Evolutionary conservation across 768 basidiomycete genomes (phyloP).

Genomic region (Hericium rajendrae): DNA sequence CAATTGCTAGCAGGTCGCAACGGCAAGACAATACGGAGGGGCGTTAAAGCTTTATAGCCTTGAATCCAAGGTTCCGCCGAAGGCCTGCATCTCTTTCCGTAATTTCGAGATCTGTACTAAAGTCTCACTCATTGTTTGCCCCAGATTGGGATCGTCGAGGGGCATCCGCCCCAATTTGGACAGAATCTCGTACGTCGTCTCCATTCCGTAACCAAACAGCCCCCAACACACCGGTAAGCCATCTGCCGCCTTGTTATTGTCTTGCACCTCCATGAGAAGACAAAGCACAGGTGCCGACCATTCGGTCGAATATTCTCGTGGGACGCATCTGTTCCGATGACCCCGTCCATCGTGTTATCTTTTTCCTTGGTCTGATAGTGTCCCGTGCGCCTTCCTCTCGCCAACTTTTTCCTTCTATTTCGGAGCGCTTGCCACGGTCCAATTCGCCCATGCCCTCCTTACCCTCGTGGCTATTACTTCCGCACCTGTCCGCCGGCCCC

Average conservation of each 20-base stretch:
- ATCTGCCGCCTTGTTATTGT: slow-evolving; percentile 16
- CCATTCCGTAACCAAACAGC: slow-evolving; percentile 10
- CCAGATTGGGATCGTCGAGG: slow-evolving; percentile 15
- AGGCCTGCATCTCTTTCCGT: slow-evolving; percentile 5
- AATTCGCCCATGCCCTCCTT: background rate
- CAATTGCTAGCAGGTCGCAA: slow-evolving; percentile 14
- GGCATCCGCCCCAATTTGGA: background rate
- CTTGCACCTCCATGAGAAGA: slow-evolving; percentile 10
- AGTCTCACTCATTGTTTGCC: slow-evolving; percentile 3
- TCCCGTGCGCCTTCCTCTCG: background rate
- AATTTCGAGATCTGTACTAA: slow-evolving; percentile 9
- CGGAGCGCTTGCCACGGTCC: background rate
- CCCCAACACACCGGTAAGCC: slow-evolving; percentile 10
- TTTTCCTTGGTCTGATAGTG: background rate
- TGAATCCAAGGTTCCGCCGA: slow-evolving; percentile 4
- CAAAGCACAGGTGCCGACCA: background rate
- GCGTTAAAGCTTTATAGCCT: slow-evolving; percentile 10
- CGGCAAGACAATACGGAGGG: slow-evolving; percentile 11
- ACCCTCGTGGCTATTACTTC: background rate
- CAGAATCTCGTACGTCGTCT: background rate
- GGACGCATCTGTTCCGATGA: background rate
- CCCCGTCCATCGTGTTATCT: background rate
- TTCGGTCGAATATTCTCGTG: background rate
- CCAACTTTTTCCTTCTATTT: background rate
- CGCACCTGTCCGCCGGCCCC: background rate